Base-by-base conservation (phyloP, 768 basidiomycete genomes). In the Suillus occidentalis region DNA sequence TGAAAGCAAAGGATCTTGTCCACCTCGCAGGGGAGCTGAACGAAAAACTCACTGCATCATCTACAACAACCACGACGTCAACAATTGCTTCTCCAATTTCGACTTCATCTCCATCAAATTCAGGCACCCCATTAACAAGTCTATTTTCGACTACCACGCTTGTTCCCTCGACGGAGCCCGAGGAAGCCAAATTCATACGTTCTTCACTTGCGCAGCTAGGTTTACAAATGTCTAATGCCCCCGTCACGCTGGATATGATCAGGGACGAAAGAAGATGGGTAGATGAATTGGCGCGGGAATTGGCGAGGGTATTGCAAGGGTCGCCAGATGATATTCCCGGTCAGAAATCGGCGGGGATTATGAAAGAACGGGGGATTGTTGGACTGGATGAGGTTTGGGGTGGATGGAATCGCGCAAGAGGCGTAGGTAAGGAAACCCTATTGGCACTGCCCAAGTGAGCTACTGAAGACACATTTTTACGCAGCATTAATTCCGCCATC, bases 311-410 rank as follows among this genome's bases (percentile, higher is more conserved):
- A 5, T 81, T 99, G 7, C 88, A 85, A 64, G 85, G 85, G 3
- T 70, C 72, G 4, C 37, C 56, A 34, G 65, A 75, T 9, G 75
- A 68, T 52, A 49, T 50, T 0, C 37, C 62, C 0, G 68, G 65
- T 13, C 67, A 58, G 55, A 68, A 60, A 61, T 64, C 58, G 62
- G 78, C 78, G 0, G 90, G 92, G 1, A 82, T 96, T 71, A 93
- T 96, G 92, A 82, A 83, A 63, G 81, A 84, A 3, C 85, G 93
- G 36, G 94, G 93, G 1, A 85, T 97, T 40, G 84, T 97, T 45
- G 92, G 90, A 0, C 77, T 97, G 34, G 95, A 98, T 72, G 95
- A 97, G 76, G 91, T 91, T 0, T 98, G 95, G 95, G 93, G 93
- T 34, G 88, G 91, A 2, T 97, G 95, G 95, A 97, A 96, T 72